Base-by-base conservation (phyloP, 345 rosid species). In the Pelargonium nanum region DNA sequence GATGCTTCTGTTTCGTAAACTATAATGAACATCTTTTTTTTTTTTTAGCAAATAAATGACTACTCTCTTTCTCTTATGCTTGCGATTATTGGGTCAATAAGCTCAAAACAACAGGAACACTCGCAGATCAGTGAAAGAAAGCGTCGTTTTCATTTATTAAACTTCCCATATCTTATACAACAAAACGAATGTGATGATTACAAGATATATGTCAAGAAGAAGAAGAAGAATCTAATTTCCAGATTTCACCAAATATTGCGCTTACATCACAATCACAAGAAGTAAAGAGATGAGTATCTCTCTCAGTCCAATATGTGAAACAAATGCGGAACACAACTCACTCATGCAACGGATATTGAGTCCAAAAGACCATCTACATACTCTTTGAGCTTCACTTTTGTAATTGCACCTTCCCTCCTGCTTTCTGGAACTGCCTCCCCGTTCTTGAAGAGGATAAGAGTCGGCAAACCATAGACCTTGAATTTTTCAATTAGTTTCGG, bases 381-480 rank as follows among this genome's bases (percentile, higher is more conserved):
- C 28, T 77, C 86, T 61, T 89, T 78, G 55, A 89, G 95, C 84
- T 85, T 89, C 28, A 60, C 69, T 66, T 87, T 89, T 19, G 92
- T 83, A 45, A 89, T 83, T 20, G 95, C 95, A 53, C 95, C 95
- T 79, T 89, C 97, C 73, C 84, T 85, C 65, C 97, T 74, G 76
- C 95, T 89, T 63, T 78, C 83, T 4, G 89, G 70, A 56, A 89
- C 84, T 74, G 83, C 91, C 56, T 81, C 66, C 55, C 95, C 95
- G 22, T 81, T 71, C 75, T 85, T 83, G 75, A 89, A 89, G 67
- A 87, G 81, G 52, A 87, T 81, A 74, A 89, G 68, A 50, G 82
- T 65, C 0, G 97, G 97, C 77, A 89, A 83, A 48, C 97, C 95
- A 53, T 86, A 89, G 23, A 86, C 88, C 72, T 87, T 82, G 67